Percentiles rank a stretch among this genome's conserved stretches.
phyloP scores from a whole-genome alignment of 2,329 filamentous ascomycete species.

The Cladosporium sp. region DNA sequence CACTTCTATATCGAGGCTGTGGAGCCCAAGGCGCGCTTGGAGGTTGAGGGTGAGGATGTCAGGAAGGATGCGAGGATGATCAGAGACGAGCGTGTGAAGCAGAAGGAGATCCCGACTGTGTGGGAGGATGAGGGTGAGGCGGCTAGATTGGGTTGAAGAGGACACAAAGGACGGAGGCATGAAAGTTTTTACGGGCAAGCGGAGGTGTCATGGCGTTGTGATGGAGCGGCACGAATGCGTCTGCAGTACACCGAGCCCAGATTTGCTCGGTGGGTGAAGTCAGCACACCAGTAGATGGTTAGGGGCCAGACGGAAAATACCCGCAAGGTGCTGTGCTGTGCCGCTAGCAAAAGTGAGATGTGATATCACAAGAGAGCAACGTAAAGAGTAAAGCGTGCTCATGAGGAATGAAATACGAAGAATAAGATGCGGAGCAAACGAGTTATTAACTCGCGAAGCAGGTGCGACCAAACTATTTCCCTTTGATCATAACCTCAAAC shows the following conservation, averaged over 20 bases:
- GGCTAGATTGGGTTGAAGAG: slow-evolving; percentile 26
- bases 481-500: too few relatives aligned
- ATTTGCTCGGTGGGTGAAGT: too few relatives aligned
- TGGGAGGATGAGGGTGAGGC: slow-evolving; percentile 34
- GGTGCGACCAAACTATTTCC: background rate
- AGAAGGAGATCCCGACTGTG: slow-evolving; percentile 24
- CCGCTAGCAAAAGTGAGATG: too few relatives aligned
- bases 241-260: too few relatives aligned
- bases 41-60: slow-evolving; percentile 88
- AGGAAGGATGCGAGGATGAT: slow-evolving; percentile 84
- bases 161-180: background rate
- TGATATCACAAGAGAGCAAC: background rate
- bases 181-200: too few relatives aligned
- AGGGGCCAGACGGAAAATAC: too few relatives aligned
- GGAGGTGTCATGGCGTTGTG: too few relatives aligned
- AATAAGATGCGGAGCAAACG: background rate
- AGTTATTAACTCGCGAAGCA: background rate
- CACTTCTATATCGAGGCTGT: slow-evolving; percentile 92
- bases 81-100: slow-evolving; percentile 75
- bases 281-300: too few relatives aligned
- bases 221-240: too few relatives aligned
- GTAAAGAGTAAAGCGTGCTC: background rate
- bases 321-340: too few relatives aligned
- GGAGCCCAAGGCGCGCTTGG: slow-evolving; percentile 74
- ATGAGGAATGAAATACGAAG: too few relatives aligned